These are phyloP conservation scores for Byssothecium circinans DNA, from an alignment of 2,329 filamentous ascomycete species.

Conservation along the genomic window DNA sequence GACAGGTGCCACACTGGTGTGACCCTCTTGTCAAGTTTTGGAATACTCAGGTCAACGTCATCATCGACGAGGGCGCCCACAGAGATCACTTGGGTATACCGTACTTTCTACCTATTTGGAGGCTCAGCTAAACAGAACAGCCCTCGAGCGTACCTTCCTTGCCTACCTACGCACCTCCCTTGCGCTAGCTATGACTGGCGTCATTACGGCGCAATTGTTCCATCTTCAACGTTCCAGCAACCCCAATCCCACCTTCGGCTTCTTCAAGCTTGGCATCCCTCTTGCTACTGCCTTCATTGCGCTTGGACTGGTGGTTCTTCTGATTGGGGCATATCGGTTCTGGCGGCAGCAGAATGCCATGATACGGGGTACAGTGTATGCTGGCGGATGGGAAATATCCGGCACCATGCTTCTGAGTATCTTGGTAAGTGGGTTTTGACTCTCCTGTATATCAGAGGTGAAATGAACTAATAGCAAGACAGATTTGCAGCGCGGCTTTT, in stretches of 20 bases:
- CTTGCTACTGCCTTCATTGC: slow-evolving; percentile 55
- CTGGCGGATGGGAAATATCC: slow-evolving; percentile 62
- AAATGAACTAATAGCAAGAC: neutral
- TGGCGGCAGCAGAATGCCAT: slow-evolving; percentile 64
- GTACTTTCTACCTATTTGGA: slow-evolving; percentile 5
- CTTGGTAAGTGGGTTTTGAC: slow-evolving; percentile 48
- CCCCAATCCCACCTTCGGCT: slow-evolving; percentile 56
- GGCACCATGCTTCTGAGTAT: slow-evolving; percentile 51
- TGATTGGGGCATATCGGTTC: slow-evolving; percentile 61
- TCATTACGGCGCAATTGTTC: slow-evolving; percentile 69
- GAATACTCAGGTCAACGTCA: slow-evolving; percentile 53
- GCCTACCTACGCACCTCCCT: slow-evolving; percentile 72
- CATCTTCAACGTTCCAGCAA: slow-evolving; percentile 56
- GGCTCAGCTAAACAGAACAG: slow-evolving; percentile 45
- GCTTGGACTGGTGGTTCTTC: slow-evolving; percentile 52
- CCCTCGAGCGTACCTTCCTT: slow-evolving; percentile 74
- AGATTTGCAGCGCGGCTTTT: slow-evolving; percentile 16
- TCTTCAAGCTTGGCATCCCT: slow-evolving; percentile 62
- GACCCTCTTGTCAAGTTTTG: slow-evolving; percentile 49
- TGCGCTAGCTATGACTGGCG: slow-evolving; percentile 67
- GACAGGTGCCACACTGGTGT: slow-evolving; percentile 38
- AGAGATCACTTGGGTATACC: slow-evolving; percentile 60
- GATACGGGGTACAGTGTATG: slow-evolving; percentile 58
- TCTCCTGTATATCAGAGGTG: slow-evolving; percentile 7
- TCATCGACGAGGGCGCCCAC: slow-evolving; percentile 54